Percentiles rank a stretch among this genome's conserved stretches.
Conservation (phyloP, 1,284 basidiomycete genomes). For the Binderoboletus segoi region DNA sequence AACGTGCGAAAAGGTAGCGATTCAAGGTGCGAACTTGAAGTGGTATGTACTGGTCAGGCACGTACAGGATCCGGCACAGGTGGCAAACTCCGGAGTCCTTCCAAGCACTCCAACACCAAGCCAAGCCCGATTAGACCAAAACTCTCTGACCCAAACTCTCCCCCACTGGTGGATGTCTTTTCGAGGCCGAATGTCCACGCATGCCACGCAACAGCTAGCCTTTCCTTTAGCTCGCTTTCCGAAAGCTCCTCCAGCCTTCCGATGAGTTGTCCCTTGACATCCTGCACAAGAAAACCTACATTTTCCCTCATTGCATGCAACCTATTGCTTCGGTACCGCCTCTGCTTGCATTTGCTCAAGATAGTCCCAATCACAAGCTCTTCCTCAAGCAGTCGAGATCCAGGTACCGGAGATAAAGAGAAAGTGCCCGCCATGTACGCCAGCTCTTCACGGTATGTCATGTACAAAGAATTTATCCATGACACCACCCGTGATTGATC, state of each 20-base stretch:
- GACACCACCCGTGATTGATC: conserved; percentile 32
- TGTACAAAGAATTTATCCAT: conserved; percentile 46
- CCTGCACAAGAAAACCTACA: conserved; percentile 53
- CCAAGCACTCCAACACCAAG: conserved; percentile 60
- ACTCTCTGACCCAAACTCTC: conserved; percentile 58
- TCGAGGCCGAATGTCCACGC: conserved; percentile 59
- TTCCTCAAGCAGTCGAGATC: conserved; percentile 62
- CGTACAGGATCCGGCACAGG: too few species aligned
- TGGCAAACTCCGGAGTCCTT: conserved; percentile 40
- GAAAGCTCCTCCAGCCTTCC: conserved; percentile 29
- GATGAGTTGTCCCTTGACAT: conserved; percentile 50
- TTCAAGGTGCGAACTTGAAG: too few species aligned
- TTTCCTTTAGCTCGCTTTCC: conserved; percentile 40
- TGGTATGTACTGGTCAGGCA: too few species aligned
- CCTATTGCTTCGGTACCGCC: conserved; percentile 59
- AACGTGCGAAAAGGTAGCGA: background rate
- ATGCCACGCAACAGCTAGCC: conserved; percentile 59
- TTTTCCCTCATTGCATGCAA: conserved; percentile 66
- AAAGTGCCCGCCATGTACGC: conserved; percentile 71
- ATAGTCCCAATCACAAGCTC: conserved; percentile 77
- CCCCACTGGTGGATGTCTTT: conserved; percentile 25
- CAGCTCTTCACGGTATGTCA: conserved; percentile 62
- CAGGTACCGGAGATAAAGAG: conserved; percentile 59
- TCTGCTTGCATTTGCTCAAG: conserved; percentile 62
- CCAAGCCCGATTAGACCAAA: conserved; percentile 68